Conservation (phyloP, 2,329 filamentous ascomycete genomes). For the Phyllosticta paracitricarpa region DNA sequence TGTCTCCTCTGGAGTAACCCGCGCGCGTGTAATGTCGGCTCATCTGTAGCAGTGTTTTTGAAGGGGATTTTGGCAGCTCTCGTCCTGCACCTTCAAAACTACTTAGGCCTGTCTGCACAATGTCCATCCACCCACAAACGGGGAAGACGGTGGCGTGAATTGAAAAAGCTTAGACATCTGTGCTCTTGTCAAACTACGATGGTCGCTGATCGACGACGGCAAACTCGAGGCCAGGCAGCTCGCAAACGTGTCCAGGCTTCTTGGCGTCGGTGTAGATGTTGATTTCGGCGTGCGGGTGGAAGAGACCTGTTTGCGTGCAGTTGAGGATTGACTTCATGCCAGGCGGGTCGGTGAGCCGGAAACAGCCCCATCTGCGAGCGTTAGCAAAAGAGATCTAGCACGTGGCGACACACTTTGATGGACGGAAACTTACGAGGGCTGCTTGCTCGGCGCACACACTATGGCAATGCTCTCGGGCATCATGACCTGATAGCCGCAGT, state of each 20-base stretch:
- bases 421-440: conserved; percentile 53
- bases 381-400: not conserved
- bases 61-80: too few relatives aligned
- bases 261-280: conserved; percentile 70
- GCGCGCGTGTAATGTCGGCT: too few relatives aligned
- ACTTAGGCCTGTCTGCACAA: too few relatives aligned
- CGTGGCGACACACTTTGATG: not conserved
- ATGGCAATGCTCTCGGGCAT: conserved; percentile 93
- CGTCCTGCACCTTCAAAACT: too few relatives aligned
- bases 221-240: conserved; percentile 47
- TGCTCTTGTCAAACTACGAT: not conserved
- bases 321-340: conserved; percentile 75
- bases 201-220: conserved; percentile 53
- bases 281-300: conserved; percentile 64
- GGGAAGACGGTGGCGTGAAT: too few relatives aligned
- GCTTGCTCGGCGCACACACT: conserved; percentile 79
- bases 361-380: conserved; percentile 66
- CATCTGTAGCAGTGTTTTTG: too few relatives aligned
- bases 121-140: too few relatives aligned
- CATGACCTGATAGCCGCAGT: conserved; percentile 91
- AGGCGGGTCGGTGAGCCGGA: conserved; percentile 85
- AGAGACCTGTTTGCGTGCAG: conserved; percentile 68
- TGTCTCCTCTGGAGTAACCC: too few relatives aligned
- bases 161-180: not conserved
- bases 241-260: conserved; percentile 48